These are phyloP conservation scores for Pythium diclinum DNA, from an alignment of 352 stramenopile genomes.

Conservation along the genomic window DNA sequence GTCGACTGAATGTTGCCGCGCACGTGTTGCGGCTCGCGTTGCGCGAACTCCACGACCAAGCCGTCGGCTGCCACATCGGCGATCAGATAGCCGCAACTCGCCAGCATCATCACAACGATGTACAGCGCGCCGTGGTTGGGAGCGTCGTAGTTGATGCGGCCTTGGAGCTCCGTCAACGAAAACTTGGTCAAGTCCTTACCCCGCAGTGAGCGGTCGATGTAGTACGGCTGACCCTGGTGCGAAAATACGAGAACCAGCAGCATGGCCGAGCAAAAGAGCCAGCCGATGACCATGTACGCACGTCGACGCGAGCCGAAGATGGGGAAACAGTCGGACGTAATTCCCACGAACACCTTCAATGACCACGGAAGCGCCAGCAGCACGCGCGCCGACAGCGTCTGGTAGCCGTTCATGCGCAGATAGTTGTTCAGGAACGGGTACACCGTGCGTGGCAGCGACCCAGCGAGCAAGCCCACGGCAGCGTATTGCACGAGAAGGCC, in stretches of 20 bases:
- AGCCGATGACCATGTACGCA: constrained; percentile 78
- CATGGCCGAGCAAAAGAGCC: constrained; percentile 12
- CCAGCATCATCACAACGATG: constrained; percentile 38
- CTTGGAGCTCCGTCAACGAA: constrained; percentile 14
- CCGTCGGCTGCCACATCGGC: constrained; percentile 41
- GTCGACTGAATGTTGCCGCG: constrained; percentile 42
- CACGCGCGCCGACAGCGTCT: constrained; percentile 57
- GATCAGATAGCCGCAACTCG: constrained; percentile 40
- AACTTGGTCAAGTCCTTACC: constrained; percentile 30
- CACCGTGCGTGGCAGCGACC: constrained; percentile 48
- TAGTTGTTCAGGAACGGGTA: constrained; percentile 82
- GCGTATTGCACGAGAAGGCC: constrained; percentile 70
- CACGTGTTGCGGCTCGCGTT: constrained; percentile 33
- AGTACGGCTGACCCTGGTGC: neutral
- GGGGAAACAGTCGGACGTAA: constrained; percentile 79
- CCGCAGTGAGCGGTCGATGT: neutral
- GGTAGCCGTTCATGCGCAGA: constrained; percentile 61
- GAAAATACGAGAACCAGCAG: neutral
- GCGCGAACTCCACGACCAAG: constrained; percentile 40
- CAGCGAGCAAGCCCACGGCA: constrained; percentile 58
- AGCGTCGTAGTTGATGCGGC: constrained; percentile 33
- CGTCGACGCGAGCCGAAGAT: constrained; percentile 75
- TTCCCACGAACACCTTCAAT: constrained; percentile 65
- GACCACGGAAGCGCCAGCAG: constrained; percentile 59
- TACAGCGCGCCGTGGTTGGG: constrained; percentile 23